Percentiles rank a stretch among this genome's conserved stretches.
These are phyloP conservation scores for Boletus semigastroideus DNA, from an alignment of 1,284 basidiomycete genomes.

Conservation along the genomic window DNA sequence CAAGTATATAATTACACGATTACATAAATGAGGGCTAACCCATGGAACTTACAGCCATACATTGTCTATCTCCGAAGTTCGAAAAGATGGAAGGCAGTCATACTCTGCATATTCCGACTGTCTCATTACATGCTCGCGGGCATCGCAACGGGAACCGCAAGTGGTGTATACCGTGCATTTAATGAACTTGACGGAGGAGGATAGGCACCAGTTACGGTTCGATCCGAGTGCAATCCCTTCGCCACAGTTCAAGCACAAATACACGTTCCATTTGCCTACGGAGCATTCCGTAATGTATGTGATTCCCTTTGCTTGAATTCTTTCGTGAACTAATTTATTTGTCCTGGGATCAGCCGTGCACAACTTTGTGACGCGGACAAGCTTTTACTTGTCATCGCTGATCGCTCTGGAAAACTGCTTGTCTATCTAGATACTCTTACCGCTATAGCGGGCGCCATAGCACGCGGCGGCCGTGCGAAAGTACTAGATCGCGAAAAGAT, in stretches of 20 bases:
- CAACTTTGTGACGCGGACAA: slow-evolving; percentile 39
- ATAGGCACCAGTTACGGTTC: slow-evolving; percentile 43
- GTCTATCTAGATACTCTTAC: slow-evolving; percentile 41
- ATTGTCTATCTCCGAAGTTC: neutral
- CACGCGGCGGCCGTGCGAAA: slow-evolving; percentile 28
- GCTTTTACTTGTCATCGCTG: slow-evolving; percentile 43
- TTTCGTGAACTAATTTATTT: too few species aligned
- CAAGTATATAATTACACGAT: neutral
- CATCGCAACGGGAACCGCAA: slow-evolving; percentile 23
- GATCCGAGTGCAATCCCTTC: slow-evolving; percentile 39
- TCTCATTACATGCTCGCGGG: slow-evolving; percentile 15
- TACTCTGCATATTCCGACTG: neutral
- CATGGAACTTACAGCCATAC: neutral
- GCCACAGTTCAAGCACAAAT: slow-evolving; percentile 29
- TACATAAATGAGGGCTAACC: neutral
- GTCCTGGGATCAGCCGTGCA: slow-evolving; percentile 31
- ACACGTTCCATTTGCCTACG: slow-evolving; percentile 37
- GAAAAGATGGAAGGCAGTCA: neutral
- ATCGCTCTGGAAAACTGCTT: slow-evolving; percentile 31
- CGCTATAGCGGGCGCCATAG: slow-evolving; percentile 35
- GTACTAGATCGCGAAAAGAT: slow-evolving; percentile 44
- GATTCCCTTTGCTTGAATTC: neutral
- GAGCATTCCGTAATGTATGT: slow-evolving; percentile 39
- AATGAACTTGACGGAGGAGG: slow-evolving; percentile 41
- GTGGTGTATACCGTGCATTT: slow-evolving; percentile 37